phyloP scores from a whole-genome alignment of 306 rosid species.

The Albizia julibrissin region DNA sequence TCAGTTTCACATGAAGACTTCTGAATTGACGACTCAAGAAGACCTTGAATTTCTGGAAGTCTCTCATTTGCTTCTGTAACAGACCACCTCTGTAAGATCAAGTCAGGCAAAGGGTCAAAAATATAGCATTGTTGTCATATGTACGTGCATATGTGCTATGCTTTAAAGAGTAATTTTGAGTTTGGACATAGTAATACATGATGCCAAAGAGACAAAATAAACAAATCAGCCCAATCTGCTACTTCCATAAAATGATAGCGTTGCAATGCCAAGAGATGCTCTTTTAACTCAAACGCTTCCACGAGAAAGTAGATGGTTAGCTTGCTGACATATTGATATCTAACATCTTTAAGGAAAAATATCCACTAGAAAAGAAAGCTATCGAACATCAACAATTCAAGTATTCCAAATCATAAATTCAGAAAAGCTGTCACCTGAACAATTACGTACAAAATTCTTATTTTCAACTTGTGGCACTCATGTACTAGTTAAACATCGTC shows the following conservation, averaged over 20 bases:
- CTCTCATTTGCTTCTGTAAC: conserved; percentile 73
- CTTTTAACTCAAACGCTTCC: conserved; percentile 86
- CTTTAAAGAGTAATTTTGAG: conserved; percentile 26
- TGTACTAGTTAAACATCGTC: not conserved
- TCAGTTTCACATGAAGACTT: conserved; percentile 88
- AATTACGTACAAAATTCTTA: not conserved
- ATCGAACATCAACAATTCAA: conserved; percentile 29
- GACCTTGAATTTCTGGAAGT: conserved; percentile 86
- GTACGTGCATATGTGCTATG: not conserved
- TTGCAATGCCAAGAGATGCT: conserved; percentile 83
- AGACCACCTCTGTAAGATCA: conserved; percentile 78
- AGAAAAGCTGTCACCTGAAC: conserved; percentile 22
- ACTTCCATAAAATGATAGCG: conserved; percentile 92
- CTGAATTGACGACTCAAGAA: conserved; percentile 86
- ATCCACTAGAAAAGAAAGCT: conserved; percentile 20
- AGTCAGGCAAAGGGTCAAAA: conserved; percentile 36
- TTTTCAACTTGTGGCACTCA: not conserved
- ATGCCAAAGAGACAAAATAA: conserved; percentile 84
- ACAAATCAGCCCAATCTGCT: conserved; percentile 98
- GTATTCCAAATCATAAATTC: conserved; percentile 28
- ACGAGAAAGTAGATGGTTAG: conserved; percentile 83
- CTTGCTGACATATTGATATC: conserved; percentile 91
- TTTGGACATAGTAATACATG: conserved; percentile 57
- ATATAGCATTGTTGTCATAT: not conserved
- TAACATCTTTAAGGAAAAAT: conserved; percentile 56